Evolutionary conservation across 495 filamentous ascomycete genomes (phyloP).

Genomic region (Bacidia rubella): DNA sequence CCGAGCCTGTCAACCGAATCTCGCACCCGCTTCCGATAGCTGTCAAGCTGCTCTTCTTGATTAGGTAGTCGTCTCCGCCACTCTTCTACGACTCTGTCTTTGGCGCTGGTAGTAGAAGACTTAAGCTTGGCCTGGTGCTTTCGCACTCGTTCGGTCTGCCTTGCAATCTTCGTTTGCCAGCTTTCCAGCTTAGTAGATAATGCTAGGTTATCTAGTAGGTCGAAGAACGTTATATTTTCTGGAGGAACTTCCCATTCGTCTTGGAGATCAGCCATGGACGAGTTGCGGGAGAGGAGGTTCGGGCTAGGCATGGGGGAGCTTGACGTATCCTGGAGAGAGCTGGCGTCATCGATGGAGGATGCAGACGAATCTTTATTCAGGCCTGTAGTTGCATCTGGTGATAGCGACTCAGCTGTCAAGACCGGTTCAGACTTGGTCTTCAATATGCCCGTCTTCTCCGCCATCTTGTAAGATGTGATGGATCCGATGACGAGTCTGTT

Average conservation of each 20-base stretch:
- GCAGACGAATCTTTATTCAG: conserved; percentile 18
- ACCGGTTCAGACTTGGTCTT: conserved; percentile 22
- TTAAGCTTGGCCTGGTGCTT: conserved; percentile 67
- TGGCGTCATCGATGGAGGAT: conserved; percentile 15
- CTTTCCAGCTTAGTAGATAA: conserved; percentile 80
- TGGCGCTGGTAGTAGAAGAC: conserved; percentile 38
- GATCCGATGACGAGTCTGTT: background rate
- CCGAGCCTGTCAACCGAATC: conserved; percentile 75
- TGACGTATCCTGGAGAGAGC: conserved; percentile 4
- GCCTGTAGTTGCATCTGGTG: conserved; percentile 15
- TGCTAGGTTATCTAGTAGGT: conserved; percentile 86
- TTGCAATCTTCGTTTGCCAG: conserved; percentile 61
- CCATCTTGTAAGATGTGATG: conserved; percentile 14
- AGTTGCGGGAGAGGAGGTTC: conserved; percentile 47
- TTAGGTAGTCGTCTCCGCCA: conserved; percentile 71
- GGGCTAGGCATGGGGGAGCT: conserved; percentile 34
- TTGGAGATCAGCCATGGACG: conserved; percentile 61
- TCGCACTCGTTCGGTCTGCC: conserved; percentile 75
- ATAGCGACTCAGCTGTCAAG: conserved; percentile 12
- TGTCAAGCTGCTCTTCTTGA: conserved; percentile 82
- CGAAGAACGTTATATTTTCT: conserved; percentile 84
- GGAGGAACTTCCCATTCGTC: conserved; percentile 87
- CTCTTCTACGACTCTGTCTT: conserved; percentile 72
- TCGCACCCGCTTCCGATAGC: conserved; percentile 78
- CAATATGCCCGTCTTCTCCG: conserved; percentile 13